These are phyloP conservation scores for Favolaschia claudopus DNA, from an alignment of 768 basidiomycete genomes.

Conservation along the genomic window DNA sequence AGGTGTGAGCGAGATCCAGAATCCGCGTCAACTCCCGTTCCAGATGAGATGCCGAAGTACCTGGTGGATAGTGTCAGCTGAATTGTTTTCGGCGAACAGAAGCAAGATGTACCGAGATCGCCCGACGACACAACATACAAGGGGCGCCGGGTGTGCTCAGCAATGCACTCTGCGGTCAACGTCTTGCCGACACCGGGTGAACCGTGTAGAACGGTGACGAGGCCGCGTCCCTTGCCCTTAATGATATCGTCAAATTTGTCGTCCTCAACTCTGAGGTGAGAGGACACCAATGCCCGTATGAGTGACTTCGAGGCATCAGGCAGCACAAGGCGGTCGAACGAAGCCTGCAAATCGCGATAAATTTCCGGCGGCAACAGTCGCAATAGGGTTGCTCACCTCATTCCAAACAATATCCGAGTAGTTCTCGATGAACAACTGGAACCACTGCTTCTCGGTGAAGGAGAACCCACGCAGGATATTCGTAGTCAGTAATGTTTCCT, in stretches of 20 bases:
- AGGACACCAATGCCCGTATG: slow-evolving; percentile 14
- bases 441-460: slow-evolving; percentile 18
- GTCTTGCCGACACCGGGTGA: slow-evolving; percentile 30
- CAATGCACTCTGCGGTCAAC: slow-evolving; percentile 32
- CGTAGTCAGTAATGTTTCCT: slow-evolving; percentile 14
- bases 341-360: not conserved
- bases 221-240: slow-evolving; percentile 25
- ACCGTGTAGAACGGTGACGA: slow-evolving; percentile 20
- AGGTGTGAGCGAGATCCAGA: slow-evolving; percentile 26
- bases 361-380: not conserved
- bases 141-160: slow-evolving; percentile 27
- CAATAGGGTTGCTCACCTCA: not conserved
- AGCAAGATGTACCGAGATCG: slow-evolving; percentile 27
- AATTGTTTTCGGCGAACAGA: not conserved
- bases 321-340: slow-evolving; percentile 21
- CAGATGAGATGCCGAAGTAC: slow-evolving; percentile 14
- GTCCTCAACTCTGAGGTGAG: slow-evolving; percentile 8
- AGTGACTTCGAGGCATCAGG: slow-evolving; percentile 14
- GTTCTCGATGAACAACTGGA: slow-evolving; percentile 17
- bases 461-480: slow-evolving; percentile 19
- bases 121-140: slow-evolving; percentile 29
- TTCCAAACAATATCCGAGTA: slow-evolving; percentile 22
- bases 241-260: slow-evolving; percentile 25
- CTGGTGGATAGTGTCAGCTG: not conserved
- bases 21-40: slow-evolving; percentile 22